Evolutionary conservation across 2,329 filamentous ascomycete genomes (phyloP), one percentile per base, ranked within the genome.

Genomic region (Fusarium newnesense): DNA sequence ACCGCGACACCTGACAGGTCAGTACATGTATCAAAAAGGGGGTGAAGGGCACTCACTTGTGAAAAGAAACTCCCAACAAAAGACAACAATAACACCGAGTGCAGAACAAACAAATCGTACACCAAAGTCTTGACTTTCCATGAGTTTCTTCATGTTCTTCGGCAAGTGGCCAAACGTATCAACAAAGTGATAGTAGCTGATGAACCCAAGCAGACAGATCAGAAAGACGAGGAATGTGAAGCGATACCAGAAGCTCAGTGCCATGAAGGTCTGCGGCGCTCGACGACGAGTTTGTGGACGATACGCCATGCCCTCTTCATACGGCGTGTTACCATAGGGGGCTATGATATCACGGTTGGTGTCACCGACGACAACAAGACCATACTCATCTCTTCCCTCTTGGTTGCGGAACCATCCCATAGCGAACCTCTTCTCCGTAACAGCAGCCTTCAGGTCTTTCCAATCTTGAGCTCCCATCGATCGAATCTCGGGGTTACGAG

Each of bases 1-100:
- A 82, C 81, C 16, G 85, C 81, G 47, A 87, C 79, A 61, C 84
- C 75, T 76, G 16, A 18, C 13, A 1, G 3, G 37, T 76, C 0
- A 75, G 43, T 1, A 40, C 6, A 1, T 15, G 2, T 18, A 32
- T 49, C 5, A 26, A 18, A 28, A 3, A 24, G 3, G 2, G 9
- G 3, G 3, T 4, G 4, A 26, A 26, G 19, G 3, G 1, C 3
- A 65, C 75, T 54, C 7, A 76, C 86, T 87, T 8, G 64, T 73
- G n/a, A 85, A 85, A 9, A 86, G 79, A 3, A 79, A 78, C 18
- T 82, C 77, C 84, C 83, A 86, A 52, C 81, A 80, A 36, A 85
- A 79, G 9, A 83, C 80, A 8, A 84, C 78, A 21, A 79, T 71
- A 4, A 86, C 84, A 16, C 84, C 85, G 0, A 85, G 60, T 0